A percentile compares a stretch with the other conserved stretches of the same genome.
phyloP scores from a whole-genome alignment of 176 grass and related monocot genomes.

The Pontederia crassipes region DNA sequence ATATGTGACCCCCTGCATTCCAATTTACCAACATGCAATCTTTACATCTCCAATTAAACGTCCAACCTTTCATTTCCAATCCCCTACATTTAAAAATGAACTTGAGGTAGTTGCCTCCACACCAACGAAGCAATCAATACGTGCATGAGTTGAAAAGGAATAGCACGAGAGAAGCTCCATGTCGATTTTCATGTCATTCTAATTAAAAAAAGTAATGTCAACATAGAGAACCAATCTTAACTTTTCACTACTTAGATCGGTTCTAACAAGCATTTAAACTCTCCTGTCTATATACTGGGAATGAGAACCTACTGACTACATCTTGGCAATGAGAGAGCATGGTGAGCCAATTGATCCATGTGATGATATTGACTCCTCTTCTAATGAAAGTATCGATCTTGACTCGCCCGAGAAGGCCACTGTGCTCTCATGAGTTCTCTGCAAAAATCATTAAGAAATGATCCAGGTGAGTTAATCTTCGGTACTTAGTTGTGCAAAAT shows the following conservation, averaged over 20 bases:
- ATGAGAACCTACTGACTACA: constrained; percentile 99
- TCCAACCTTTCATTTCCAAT: too few species aligned
- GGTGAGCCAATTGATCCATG: constrained; percentile 49
- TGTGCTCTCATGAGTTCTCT: constrained; percentile 44
- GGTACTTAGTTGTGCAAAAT: background rate
- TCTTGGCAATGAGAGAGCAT: constrained; percentile 84
- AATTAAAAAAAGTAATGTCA: constrained; percentile 94
- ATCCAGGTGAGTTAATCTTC: constrained; percentile 38
- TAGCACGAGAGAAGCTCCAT: constrained; percentile 56
- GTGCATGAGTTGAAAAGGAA: constrained; percentile 29
- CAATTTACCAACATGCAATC: too few species aligned
- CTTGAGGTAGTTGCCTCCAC: too few species aligned
- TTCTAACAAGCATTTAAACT: too few species aligned
- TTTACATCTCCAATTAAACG: too few species aligned
- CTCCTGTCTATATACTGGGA: constrained; percentile 32
- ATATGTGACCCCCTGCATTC: too few species aligned
- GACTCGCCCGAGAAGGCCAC: constrained; percentile 54
- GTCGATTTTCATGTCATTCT: constrained; percentile 77
- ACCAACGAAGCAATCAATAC: too few species aligned
- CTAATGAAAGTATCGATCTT: constrained; percentile 60
- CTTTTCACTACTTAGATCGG: too few species aligned
- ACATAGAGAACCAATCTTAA: too few species aligned
- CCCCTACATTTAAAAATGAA: too few species aligned
- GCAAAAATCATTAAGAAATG: constrained; percentile 33
- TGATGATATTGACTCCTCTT: constrained; percentile 59